phyloP scores from a whole-genome alignment of 2,329 filamentous ascomycete species.

The Penicillium decumbens region DNA sequence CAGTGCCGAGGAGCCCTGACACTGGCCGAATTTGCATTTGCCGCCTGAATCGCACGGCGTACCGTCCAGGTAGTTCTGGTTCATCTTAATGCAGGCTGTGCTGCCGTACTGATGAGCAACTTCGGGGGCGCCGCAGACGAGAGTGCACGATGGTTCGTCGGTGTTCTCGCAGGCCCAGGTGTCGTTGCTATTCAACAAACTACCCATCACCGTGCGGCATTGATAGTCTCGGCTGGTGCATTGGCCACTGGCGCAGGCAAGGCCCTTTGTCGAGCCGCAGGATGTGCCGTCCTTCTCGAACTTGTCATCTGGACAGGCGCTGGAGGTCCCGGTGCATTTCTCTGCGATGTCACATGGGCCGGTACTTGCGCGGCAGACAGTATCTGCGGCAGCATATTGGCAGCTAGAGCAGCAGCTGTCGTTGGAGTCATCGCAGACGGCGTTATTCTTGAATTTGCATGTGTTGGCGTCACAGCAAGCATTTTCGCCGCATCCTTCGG shows the following conservation, averaged over 20 bases:
- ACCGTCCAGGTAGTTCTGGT: slow-evolving; percentile 91
- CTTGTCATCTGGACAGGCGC: slow-evolving; percentile 69
- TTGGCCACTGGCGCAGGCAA: slow-evolving; percentile 84
- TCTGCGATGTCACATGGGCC: slow-evolving; percentile 83
- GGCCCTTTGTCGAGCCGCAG: slow-evolving; percentile 57
- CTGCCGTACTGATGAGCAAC: slow-evolving; percentile 65
- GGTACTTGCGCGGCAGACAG: slow-evolving; percentile 73
- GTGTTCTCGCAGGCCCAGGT: slow-evolving; percentile 71
- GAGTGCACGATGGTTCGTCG: slow-evolving; percentile 55
- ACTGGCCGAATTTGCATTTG: slow-evolving; percentile 71
- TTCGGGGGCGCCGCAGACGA: slow-evolving; percentile 69
- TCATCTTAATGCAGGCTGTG: slow-evolving; percentile 49
- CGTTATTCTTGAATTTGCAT: slow-evolving; percentile 71
- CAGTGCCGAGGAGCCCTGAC: slow-evolving; percentile 63
- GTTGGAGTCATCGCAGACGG: slow-evolving; percentile 65
- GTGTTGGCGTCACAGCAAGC: slow-evolving; percentile 78
- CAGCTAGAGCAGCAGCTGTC: slow-evolving; percentile 46
- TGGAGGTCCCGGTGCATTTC: slow-evolving; percentile 67
- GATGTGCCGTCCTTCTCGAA: slow-evolving; percentile 64
- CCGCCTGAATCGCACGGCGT: slow-evolving; percentile 79
- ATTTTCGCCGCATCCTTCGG: slow-evolving; percentile 65
- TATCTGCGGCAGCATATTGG: slow-evolving; percentile 51
- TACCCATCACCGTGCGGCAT: slow-evolving; percentile 78
- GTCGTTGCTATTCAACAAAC: slow-evolving; percentile 66
- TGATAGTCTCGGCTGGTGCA: slow-evolving; percentile 89